These are phyloP conservation scores for Fusarium globosum DNA, from an alignment of 2,329 filamentous ascomycete species.

Conservation along the genomic window DNA sequence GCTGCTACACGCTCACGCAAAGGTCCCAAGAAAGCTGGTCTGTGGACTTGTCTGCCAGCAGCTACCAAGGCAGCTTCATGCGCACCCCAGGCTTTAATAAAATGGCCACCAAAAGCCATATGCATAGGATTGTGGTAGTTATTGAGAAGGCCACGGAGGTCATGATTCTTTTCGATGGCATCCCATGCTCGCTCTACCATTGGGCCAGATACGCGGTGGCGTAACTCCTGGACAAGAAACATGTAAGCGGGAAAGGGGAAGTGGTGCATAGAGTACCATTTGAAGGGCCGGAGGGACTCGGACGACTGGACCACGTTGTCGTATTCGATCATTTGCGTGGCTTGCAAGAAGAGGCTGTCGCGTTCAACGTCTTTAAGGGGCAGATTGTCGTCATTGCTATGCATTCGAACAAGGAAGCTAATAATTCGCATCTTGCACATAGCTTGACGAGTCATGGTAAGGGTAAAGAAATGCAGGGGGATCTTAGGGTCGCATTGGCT, in stretches of 20 bases:
- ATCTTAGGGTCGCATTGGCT: conserved; percentile 67
- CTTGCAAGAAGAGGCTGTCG: conserved; percentile 64
- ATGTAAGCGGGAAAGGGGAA: conserved; percentile 72
- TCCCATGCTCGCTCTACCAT: conserved; percentile 69
- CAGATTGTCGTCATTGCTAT: conserved; percentile 51
- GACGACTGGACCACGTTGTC: conserved; percentile 66
- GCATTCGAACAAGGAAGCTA: conserved; percentile 63
- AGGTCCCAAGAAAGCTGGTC: conserved; percentile 60
- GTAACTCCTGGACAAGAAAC: conserved; percentile 67
- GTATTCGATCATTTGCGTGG: conserved; percentile 68
- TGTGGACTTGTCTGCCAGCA: conserved; percentile 55
- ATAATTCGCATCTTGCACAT: conserved; percentile 68
- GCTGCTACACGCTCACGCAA: conserved; percentile 59
- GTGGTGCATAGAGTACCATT: conserved; percentile 69
- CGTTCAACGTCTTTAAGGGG: conserved; percentile 59
- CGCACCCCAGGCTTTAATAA: conserved; percentile 72
- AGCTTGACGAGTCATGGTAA: conserved; percentile 66
- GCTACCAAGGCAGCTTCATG: conserved; percentile 60
- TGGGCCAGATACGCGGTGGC: conserved; percentile 62
- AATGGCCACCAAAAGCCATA: conserved; percentile 65
- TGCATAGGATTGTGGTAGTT: conserved; percentile 67
- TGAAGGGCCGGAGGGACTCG: conserved; percentile 62
- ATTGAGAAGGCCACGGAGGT: conserved; percentile 60
- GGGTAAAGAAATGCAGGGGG: conserved; percentile 68
- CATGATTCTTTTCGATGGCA: conserved; percentile 66